A percentile compares a stretch with the other conserved stretches of the same genome.
Conservation (phyloP, 352 stramenopile species). For the Globisporangium middletonii region DNA sequence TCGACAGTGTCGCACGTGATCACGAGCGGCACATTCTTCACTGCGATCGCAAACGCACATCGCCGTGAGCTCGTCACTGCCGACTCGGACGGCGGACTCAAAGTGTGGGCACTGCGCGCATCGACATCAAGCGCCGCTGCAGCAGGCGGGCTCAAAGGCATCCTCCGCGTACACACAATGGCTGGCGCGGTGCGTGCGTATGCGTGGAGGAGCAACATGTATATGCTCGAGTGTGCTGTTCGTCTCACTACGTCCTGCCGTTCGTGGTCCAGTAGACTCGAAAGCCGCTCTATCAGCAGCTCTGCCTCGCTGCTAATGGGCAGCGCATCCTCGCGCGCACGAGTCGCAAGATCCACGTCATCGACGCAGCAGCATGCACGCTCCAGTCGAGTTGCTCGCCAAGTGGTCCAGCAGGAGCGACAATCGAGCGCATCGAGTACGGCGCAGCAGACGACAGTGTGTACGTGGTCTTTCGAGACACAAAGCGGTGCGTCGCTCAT, state of each 20-base stretch:
- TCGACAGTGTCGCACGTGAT: conserved; percentile 30
- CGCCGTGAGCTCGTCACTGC: conserved; percentile 42
- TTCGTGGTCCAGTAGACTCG: conserved; percentile 11
- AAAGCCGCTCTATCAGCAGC: conserved; percentile 29
- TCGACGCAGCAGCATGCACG: conserved; percentile 28
- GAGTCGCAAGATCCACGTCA: conserved; percentile 21
- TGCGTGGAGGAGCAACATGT: not conserved
- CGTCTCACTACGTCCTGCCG: not conserved
- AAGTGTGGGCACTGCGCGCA: conserved; percentile 39
- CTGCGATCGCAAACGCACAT: conserved; percentile 28
- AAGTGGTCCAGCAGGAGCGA: conserved; percentile 8
- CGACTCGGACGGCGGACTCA: conserved; percentile 46
- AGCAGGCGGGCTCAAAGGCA: conserved; percentile 32
- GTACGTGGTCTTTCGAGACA: conserved; percentile 23
- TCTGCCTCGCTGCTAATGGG: conserved; percentile 26
- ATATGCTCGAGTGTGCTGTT: not conserved
- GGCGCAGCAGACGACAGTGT: conserved; percentile 20
- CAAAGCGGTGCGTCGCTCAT: conserved; percentile 17
- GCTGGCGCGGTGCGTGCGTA: conserved; percentile 17
- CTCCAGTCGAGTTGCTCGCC: conserved; percentile 19
- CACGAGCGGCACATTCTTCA: conserved; percentile 24
- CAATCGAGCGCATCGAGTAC: conserved; percentile 30
- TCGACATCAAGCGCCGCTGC: conserved; percentile 14
- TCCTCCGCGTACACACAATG: conserved; percentile 44
- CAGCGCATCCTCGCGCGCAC: conserved; percentile 29